Conservation (phyloP, 75 land plant genomes). For the Pseudotsuga menziesii region DNA sequence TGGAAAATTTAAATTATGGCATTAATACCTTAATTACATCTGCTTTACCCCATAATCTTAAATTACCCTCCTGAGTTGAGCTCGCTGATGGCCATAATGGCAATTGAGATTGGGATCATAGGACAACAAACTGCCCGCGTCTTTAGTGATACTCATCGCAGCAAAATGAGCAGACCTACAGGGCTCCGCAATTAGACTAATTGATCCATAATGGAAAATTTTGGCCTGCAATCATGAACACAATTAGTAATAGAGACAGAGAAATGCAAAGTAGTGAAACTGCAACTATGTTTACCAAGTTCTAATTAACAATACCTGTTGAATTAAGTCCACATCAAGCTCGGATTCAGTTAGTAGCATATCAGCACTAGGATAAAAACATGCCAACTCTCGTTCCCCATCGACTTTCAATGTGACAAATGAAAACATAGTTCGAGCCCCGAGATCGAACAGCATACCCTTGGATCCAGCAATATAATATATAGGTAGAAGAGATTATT, state of each 20-base stretch:
- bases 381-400: conserved; percentile 61
- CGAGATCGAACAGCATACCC: conserved; percentile 39
- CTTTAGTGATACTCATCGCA: conserved; percentile 73
- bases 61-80: conserved; percentile 69
- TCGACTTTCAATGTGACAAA: conserved; percentile 84
- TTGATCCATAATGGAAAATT: conserved; percentile 93
- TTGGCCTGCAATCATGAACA: conserved; percentile 54
- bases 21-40: conserved; percentile 76
- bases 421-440: conserved; percentile 85
- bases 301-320: conserved; percentile 22
- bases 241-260: not conserved
- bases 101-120: conserved; percentile 88
- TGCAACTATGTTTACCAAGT: not conserved
- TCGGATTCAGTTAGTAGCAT: conserved; percentile 58
- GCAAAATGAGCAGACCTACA: conserved; percentile 85
- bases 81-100: conserved; percentile 88
- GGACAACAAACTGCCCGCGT: conserved; percentile 71
- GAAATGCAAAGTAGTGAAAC: too few species aligned
- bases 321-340: conserved; percentile 48
- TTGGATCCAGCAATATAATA: too few species aligned
- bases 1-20: too few species aligned
- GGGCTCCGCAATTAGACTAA: conserved; percentile 93
- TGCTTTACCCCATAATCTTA: conserved; percentile 85
- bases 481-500: too few species aligned
- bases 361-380: conserved; percentile 84